A percentile compares a stretch with the other conserved stretches of the same genome.
phyloP scores from a whole-genome alignment of 2,329 filamentous ascomycete species.

The Nemania bipapillata region DNA sequence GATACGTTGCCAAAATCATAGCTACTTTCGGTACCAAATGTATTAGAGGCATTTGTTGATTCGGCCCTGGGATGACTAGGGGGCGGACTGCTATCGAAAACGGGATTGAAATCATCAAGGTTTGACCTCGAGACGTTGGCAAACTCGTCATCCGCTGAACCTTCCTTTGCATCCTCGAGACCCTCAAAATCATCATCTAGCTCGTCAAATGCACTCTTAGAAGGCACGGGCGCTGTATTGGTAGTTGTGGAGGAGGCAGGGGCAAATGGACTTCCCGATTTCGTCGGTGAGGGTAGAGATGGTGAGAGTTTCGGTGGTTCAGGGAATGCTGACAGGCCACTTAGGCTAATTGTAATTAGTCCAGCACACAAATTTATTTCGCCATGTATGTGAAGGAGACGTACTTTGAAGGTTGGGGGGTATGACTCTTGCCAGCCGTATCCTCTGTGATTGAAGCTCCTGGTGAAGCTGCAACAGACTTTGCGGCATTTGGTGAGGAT shows the following conservation, averaged over 20 bases:
- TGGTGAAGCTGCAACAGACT: constrained; percentile 48
- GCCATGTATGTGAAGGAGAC: constrained; percentile 29
- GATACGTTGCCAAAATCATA: constrained; percentile 68
- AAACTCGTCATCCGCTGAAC: constrained; percentile 81
- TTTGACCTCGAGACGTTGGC: constrained; percentile 76
- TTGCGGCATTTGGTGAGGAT: constrained; percentile 47
- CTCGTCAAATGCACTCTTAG: constrained; percentile 74
- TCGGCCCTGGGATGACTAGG: constrained; percentile 66
- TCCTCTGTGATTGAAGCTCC: constrained; percentile 45
- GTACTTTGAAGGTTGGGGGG: constrained; percentile 49
- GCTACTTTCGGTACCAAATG: constrained; percentile 66
- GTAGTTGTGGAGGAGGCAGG: constrained; percentile 53
- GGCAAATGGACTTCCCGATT: constrained; percentile 50
- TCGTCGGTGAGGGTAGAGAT: constrained; percentile 51
- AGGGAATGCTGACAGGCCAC: constrained; percentile 48
- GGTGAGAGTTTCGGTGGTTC: constrained; percentile 53
- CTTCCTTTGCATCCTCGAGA: constrained; percentile 85
- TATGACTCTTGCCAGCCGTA: constrained; percentile 39
- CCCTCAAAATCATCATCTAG: constrained; percentile 85
- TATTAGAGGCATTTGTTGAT: constrained; percentile 54
- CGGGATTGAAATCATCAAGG: constrained; percentile 81
- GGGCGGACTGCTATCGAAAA: constrained; percentile 77
- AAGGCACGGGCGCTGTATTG: constrained; percentile 51
- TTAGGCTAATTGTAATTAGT: constrained; percentile 45
- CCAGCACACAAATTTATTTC: constrained; percentile 41